phyloP scores from a whole-genome alignment of 768 basidiomycete genomes.

The Amylocystis lapponica region DNA sequence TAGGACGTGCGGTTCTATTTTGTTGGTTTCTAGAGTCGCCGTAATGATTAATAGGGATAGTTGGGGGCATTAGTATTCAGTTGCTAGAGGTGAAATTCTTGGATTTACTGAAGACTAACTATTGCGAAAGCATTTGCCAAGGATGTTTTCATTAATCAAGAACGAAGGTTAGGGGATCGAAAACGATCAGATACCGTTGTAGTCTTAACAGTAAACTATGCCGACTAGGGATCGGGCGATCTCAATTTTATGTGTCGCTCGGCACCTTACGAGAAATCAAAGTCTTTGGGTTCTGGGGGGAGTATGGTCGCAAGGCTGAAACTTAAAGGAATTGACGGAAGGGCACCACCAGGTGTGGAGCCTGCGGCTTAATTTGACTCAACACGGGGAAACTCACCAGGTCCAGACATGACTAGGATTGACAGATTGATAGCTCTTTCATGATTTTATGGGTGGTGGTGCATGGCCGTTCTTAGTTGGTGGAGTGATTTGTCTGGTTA shows the following conservation, averaged over 20 bases:
- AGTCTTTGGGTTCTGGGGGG: conserved; percentile 85
- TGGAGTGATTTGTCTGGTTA: conserved; percentile 96
- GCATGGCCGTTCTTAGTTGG: conserved; percentile 86
- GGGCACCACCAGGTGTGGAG: conserved; percentile 77
- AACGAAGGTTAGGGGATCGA: conserved; percentile 82
- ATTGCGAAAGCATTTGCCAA: conserved; percentile 82
- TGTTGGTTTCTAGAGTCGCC: conserved; percentile 78
- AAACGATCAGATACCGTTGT: conserved; percentile 82
- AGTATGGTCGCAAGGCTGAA: conserved; percentile 73
- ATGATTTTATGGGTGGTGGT: conserved; percentile 84
- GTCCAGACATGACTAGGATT: conserved; percentile 73
- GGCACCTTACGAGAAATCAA: conserved; percentile 85
- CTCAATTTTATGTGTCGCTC: conserved; percentile 67
- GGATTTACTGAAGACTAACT: conserved; percentile 77
- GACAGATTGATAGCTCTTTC: conserved; percentile 84
- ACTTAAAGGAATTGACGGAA: conserved; percentile 83
- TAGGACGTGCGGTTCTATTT: conserved; percentile 79
- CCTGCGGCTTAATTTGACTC: conserved; percentile 85
- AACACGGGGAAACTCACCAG: conserved; percentile 80
- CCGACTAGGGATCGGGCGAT: conserved; percentile 70
- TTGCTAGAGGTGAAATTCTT: conserved; percentile 85
- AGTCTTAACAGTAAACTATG: conserved; percentile 84
- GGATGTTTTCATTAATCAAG: conserved; percentile 84
- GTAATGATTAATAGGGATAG: conserved; percentile 81
- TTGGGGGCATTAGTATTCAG: conserved; percentile 80